Conservation (phyloP, 352 stramenopile species). For the Pseudoperonospora humuli region DNA sequence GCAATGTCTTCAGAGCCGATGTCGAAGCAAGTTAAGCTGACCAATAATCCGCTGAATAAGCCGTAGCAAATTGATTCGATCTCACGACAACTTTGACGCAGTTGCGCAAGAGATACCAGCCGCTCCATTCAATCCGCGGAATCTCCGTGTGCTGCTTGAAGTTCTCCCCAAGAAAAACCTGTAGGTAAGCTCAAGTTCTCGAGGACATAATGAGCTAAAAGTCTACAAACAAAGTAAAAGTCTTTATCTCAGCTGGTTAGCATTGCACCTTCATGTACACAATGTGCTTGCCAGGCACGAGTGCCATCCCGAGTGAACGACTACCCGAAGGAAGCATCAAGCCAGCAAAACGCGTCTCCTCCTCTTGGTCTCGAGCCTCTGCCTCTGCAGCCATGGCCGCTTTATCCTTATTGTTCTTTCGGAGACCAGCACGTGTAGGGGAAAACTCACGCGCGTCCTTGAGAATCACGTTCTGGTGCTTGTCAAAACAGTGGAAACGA, state of each 20-base stretch:
- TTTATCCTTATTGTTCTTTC: conserved; percentile 29
- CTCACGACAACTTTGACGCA: conserved; percentile 43
- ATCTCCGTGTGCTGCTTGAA: conserved; percentile 52
- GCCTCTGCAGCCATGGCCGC: conserved; percentile 10
- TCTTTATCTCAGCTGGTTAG: conserved; percentile 4
- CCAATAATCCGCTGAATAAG: no score
- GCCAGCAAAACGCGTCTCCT: conserved; percentile 27
- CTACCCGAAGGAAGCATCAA: conserved; percentile 23
- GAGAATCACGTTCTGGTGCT: conserved; percentile 76
- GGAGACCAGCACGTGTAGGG: conserved; percentile 17
- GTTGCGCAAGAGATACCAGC: conserved; percentile 35
- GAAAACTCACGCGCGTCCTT: conserved; percentile 60
- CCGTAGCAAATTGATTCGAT: no score
- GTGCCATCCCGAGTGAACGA: conserved; percentile 58
- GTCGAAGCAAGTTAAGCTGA: conserved; percentile 57
- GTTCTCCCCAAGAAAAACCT: conserved; percentile 56
- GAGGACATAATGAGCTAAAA: conserved; percentile 23
- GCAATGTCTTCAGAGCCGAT: conserved; percentile 25
- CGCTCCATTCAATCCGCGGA: conserved; percentile 43
- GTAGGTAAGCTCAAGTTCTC: conserved; percentile 58
- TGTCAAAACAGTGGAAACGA: conserved; percentile 74
- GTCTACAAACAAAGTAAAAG: not conserved
- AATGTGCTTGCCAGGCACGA: conserved; percentile 72
- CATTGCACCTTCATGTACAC: conserved; percentile 61
- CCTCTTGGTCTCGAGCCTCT: conserved; percentile 26